phyloP scores from a whole-genome alignment of 179 eudicot genomes.

The Nepenthes alata region DNA sequence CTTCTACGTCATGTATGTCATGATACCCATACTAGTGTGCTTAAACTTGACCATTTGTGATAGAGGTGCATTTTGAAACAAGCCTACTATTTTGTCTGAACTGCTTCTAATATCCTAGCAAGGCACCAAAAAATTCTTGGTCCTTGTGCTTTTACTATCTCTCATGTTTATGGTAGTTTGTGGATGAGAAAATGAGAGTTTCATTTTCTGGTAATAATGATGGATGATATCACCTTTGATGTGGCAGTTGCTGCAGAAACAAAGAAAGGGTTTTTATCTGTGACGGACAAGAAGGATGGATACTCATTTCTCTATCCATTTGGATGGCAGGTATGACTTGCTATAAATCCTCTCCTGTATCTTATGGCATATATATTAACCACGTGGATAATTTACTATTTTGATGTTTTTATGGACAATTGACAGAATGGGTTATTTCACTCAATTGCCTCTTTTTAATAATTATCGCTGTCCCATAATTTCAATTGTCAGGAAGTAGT shows the following conservation, averaged over 20 bases:
- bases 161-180: conserved; percentile 2
- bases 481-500: conserved; percentile 55
- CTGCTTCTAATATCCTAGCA: neutral
- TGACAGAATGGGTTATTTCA: neutral
- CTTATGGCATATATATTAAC: neutral
- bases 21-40: conserved; percentile 1
- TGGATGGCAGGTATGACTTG: conserved; percentile 84
- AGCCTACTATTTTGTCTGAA: neutral
- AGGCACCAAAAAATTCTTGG: neutral
- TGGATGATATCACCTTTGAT: conserved; percentile 52
- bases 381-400: neutral
- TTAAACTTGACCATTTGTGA: neutral
- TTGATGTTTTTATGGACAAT: neutral
- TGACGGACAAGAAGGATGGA: conserved; percentile 80
- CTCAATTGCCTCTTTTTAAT: neutral
- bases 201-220: conserved; percentile 4
- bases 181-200: neutral
- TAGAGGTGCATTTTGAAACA: neutral
- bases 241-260: conserved; percentile 99
- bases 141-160: neutral
- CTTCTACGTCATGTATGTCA: conserved; percentile 46
- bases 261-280: conserved; percentile 61
- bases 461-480: neutral
- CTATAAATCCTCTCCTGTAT: conserved; percentile 2
- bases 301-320: conserved; percentile 85